These are phyloP conservation scores for Fusarium poae DNA, from an alignment of 2,329 filamentous ascomycete species.

Conservation along the genomic window DNA sequence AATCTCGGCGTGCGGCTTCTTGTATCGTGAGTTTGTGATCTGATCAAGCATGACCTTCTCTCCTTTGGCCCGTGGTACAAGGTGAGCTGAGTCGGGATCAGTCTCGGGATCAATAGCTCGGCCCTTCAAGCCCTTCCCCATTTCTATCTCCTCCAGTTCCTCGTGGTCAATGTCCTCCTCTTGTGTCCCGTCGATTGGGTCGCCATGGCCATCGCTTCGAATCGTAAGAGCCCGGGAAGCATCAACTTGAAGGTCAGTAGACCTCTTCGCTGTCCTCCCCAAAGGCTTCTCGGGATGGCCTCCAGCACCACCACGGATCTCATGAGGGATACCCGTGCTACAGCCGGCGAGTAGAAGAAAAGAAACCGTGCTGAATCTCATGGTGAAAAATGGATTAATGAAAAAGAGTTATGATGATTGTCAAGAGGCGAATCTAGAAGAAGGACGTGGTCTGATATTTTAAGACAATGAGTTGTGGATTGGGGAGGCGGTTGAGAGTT, in stretches of 20 bases:
- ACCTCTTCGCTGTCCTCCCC: background rate
- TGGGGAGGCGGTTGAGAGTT: conserved; percentile 1
- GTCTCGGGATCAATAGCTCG: conserved; percentile 12
- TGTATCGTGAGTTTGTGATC: conserved; percentile 53
- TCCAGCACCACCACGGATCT: conserved; percentile 8
- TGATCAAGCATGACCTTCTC: conserved; percentile 51
- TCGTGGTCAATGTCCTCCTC: conserved; percentile 3
- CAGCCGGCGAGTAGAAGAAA: conserved; percentile 35
- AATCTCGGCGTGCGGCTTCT: conserved; percentile 50
- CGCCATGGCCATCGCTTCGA: conserved; percentile 14
- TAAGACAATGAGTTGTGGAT: conserved; percentile 24
- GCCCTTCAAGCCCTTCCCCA: conserved; percentile 4
- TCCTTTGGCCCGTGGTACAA: conserved; percentile 16
- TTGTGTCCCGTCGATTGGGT: background rate
- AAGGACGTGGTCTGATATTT: conserved; percentile 32
- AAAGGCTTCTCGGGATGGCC: background rate
- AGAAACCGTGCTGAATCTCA: conserved; percentile 43
- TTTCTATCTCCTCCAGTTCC: conserved; percentile 10
- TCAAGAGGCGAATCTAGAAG: background rate
- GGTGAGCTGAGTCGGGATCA: conserved; percentile 18
- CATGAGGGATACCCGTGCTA: conserved; percentile 33
- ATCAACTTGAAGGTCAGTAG: background rate
- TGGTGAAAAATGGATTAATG: conserved; percentile 7
- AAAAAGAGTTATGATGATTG: conserved; percentile 4
- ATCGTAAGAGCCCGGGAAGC: background rate